Base-by-base conservation (phyloP, 2,329 filamentous ascomycete species). In the Colletotrichum sansevieriae region DNA sequence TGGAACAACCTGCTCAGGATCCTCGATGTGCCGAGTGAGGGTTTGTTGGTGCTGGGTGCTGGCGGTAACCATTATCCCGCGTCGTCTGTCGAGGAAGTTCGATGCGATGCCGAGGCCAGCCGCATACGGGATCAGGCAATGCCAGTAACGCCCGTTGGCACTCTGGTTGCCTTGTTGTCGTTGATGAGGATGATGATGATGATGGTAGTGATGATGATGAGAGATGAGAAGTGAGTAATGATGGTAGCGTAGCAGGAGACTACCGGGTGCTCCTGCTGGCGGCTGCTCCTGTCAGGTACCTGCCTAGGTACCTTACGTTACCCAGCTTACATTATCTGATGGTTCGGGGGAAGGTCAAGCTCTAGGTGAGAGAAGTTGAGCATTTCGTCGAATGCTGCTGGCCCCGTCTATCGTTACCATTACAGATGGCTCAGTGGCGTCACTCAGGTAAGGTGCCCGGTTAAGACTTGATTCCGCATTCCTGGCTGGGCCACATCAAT, bases 81-180 rank as follows among this genome's bases (percentile, higher is more conserved):
- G 63, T 25, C 15, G 25, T 25, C 47, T 15, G 25, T 41, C 33
- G 41, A 59, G 43, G 47, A 22, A 47, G 29, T 12, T 65, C 25
- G 41, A 65, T 20, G 62, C 41, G 62, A 65, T 59, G 65, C 65
- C 65, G 65, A 65, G 43, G 62, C 47, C 55, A 68, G 62, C 62
- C 65, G 65, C 41, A 47, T 44, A 22, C 62, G 33, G 47, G 13
- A 51, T 49, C 62, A 68, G 62, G 62, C 55, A 56, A 68, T 60
- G 35, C 29, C 43, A 43, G 49, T 5, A 47, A 44, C 37, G 52
- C 35, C 43, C 41, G 56, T 43, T 33, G 18, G 52, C 13, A 25
- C 9, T 25, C 29, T 56, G 49, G 22, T 55, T 65, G 22, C 52
- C 54, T 18, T 43, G 25, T 58, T 59, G 8, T 15, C 56, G 55